Base-by-base conservation (phyloP, 768 basidiomycete species). In the Mycena chlorophos region DNA sequence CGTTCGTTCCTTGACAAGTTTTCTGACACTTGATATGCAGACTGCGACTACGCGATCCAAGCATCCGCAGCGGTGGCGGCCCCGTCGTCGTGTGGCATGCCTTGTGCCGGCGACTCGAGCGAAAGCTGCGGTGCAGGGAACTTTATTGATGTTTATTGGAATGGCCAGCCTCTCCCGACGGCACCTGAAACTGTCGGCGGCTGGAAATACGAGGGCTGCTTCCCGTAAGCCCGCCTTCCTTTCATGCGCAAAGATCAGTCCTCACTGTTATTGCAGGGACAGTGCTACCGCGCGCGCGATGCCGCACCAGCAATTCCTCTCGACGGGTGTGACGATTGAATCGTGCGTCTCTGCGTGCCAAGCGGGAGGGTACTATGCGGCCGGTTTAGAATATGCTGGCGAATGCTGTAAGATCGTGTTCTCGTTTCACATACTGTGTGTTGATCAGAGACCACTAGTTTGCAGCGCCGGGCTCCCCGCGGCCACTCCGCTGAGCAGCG, bases 121-220 rank as follows among this genome's bases (percentile, higher is more conserved):
- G 74, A 81, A 56, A 55, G 55, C 4, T 81, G 80, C 57, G 80
- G 80, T 5, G 78, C 75, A 1, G 77, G 73, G 1, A 60, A 73
- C 64, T 72, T 66, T 31, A 63, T 82, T 3, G 73, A 78, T 51
- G 63, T 83, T 25, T 82, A 75, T 63, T 77, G 71, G 71, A 76
- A 73, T 51, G 76, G 78, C 26, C 54, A 65, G 2, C 52, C 68
- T 5, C 73, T 75, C 31, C 75, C 80, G 4, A 29, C 70, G 1
- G 58, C 69, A 8, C 78, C 81, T 0, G 53, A 63, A 14, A 73
- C 71, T 3, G 75, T 78, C 23, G 79, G 78, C 3, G 67, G 66
- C 3, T 84, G 82, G 82, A 46, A 68, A 13, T 80, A 75, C 4
- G 65, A 79, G 2, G 82, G 82, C 22, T 84, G 82, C 61, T 82